These are phyloP conservation scores for Geum urbanum DNA, from an alignment of 306 rosid species.

Conservation along the genomic window DNA sequence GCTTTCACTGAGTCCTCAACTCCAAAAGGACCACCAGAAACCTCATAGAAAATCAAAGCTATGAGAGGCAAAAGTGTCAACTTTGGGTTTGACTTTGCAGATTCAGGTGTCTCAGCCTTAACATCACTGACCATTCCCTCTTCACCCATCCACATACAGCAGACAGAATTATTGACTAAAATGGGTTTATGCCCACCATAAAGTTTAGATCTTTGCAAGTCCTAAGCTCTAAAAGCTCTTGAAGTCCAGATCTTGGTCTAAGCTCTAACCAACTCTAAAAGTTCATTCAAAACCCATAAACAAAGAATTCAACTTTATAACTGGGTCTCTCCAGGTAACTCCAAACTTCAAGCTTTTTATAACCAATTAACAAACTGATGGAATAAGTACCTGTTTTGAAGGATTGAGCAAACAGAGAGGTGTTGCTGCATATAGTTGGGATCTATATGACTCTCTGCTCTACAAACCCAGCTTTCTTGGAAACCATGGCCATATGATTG, in stretches of 20 bases:
- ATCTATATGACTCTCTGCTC: constrained; percentile 1
- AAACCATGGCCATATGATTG: constrained; percentile 1
- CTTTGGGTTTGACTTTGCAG: constrained; percentile 41
- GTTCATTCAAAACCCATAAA: background rate
- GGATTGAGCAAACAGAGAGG: background rate
- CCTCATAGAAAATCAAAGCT: constrained; percentile 88
- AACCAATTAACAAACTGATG: background rate
- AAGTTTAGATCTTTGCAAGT: constrained; percentile 4
- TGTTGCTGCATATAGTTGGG: background rate
- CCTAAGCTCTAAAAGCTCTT: too few species aligned
- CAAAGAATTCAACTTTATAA: background rate
- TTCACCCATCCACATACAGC: constrained; percentile 38
- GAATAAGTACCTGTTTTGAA: constrained; percentile 8
- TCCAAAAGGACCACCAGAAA: constrained; percentile 93
- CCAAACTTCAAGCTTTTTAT: background rate
- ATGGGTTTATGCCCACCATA: constrained; percentile 8
- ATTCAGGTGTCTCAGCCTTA: constrained; percentile 13
- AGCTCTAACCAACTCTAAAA: background rate
- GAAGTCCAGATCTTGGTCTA: too few species aligned
- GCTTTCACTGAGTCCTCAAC: constrained; percentile 74
- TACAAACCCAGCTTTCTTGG: background rate
- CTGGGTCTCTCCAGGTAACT: background rate
- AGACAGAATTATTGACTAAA: constrained; percentile 6
- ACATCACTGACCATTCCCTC: constrained; percentile 39
- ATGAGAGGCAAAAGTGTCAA: constrained; percentile 74